These are phyloP conservation scores for Fusarium pininemorale DNA, from an alignment of 2,329 filamentous ascomycete species.

Conservation along the genomic window DNA sequence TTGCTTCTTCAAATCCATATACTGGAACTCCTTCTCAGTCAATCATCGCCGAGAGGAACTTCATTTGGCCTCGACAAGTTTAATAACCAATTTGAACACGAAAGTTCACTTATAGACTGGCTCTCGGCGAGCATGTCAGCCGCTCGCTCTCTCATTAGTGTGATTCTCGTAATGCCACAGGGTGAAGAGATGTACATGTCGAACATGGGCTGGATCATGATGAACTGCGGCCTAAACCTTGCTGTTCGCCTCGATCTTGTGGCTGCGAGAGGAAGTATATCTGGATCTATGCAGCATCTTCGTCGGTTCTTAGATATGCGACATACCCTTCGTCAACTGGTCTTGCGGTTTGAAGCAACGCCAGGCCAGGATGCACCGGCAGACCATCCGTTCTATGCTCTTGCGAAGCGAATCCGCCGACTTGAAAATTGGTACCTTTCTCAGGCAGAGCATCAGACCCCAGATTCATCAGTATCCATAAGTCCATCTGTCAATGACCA, in stretches of 20 bases:
- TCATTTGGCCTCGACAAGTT: slow-evolving; percentile 42
- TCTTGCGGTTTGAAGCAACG: slow-evolving; percentile 38
- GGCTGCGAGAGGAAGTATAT: slow-evolving; percentile 26
- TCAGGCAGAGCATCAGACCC: not conserved
- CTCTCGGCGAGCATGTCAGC: slow-evolving; percentile 44
- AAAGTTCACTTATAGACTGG: slow-evolving; percentile 33
- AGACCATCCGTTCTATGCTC: slow-evolving; percentile 37
- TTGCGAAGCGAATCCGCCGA: slow-evolving; percentile 23
- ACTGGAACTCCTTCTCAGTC: slow-evolving; percentile 43
- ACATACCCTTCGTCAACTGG: slow-evolving; percentile 41
- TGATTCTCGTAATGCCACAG: slow-evolving; percentile 35
- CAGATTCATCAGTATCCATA: not conserved
- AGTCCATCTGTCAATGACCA: not conserved
- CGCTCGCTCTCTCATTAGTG: slow-evolving; percentile 36
- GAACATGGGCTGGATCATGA: slow-evolving; percentile 46
- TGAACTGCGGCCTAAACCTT: slow-evolving; percentile 44
- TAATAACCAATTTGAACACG: slow-evolving; percentile 8
- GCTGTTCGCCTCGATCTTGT: slow-evolving; percentile 44
- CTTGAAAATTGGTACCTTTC: slow-evolving; percentile 36
- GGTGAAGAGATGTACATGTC: slow-evolving; percentile 42
- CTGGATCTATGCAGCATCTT: slow-evolving; percentile 34
- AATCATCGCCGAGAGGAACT: slow-evolving; percentile 37
- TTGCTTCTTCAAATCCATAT: slow-evolving; percentile 41
- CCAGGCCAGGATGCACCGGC: not conserved
- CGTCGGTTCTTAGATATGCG: slow-evolving; percentile 41